A percentile compares a stretch with the other conserved stretches of the same genome.
Evolutionary conservation across 306 rosid genomes (phyloP).

Genomic region (Ammopiptanthus mongolicus): DNA sequence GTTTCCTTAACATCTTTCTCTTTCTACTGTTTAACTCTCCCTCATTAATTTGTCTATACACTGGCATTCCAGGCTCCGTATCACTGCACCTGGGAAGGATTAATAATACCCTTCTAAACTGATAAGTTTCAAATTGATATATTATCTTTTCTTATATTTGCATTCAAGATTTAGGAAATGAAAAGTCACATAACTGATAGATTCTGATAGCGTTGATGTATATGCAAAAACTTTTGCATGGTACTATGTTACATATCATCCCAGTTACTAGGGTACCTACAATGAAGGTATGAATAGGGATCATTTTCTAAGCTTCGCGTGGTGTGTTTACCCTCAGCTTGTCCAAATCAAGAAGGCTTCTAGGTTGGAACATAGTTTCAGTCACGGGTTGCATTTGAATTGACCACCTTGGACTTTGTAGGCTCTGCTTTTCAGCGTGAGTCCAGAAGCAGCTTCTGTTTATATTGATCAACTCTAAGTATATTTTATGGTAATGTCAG

Average conservation of each 20-base stretch:
- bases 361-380: slow-evolving; percentile 2
- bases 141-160: too few species aligned
- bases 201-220: slow-evolving; percentile 25
- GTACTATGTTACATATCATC: slow-evolving; percentile 82
- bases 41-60: too few species aligned
- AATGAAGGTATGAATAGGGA: slow-evolving; percentile 53
- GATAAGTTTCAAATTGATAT: too few species aligned
- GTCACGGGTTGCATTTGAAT: not conserved
- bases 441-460: not conserved
- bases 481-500: not conserved
- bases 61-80: too few species aligned
- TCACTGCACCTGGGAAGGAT: too few species aligned
- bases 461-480: too few species aligned
- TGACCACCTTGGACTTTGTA: not conserved
- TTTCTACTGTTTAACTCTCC: too few species aligned
- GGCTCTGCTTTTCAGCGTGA: not conserved
- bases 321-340: slow-evolving; percentile 63
- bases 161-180: too few species aligned
- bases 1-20: too few species aligned
- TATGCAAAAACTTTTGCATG: slow-evolving; percentile 88
- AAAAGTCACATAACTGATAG: too few species aligned
- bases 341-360: slow-evolving; percentile 48
- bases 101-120: too few species aligned
- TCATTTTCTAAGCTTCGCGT: slow-evolving; percentile 74
- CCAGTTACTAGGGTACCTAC: slow-evolving; percentile 45